Base-by-base conservation (phyloP, 2,329 filamentous ascomycete species). In the Zasmidium citrigriseum region DNA sequence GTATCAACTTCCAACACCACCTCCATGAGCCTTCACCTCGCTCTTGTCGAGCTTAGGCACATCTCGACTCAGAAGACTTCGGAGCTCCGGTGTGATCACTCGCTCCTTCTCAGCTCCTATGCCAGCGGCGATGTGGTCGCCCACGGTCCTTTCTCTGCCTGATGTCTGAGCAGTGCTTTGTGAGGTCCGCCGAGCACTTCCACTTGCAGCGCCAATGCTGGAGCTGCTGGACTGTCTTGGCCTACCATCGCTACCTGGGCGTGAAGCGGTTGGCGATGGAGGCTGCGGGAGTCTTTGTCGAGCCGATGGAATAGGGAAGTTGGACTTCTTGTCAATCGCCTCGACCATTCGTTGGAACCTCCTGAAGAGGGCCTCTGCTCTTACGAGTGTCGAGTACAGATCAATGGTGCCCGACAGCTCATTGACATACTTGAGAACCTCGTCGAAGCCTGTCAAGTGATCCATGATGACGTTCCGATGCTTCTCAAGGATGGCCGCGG, bases 371-470 rank as follows among this genome's bases (percentile, higher is more conserved):
- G 87, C 84, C 75, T 99, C 95, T 11, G 95, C 95, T 27, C 93
- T 86, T 59, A 96, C 86, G 18, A 98, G 84, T 0, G 91, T 96
- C 0, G 89, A 89, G 53, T 92, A 84, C 0, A 99, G 84, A 66
- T 99, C 95, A 70, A 99, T 98, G 1, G 89, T 96, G 64, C 89
- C 89, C 4, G 91, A 96, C 1, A 99, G 84, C 73, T 99, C 95
- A 71, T 99, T 99, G 68, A 99, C 91, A 71, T 98, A 99, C 80
- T 99, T 99, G 24, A 99, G 79, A 27, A 99, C 91, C 75, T 99
- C 96, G 64, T 99, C 95, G 76, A 99, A 99, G 67, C 93, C 90
- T 71, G 91, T 85, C 23, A 99, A 79, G 75, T 99, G 95, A 55
- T 89, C 86, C 88, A 99, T 96, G 62, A 99, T 98, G 12, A 98